Evolutionary conservation across 106 monocot species (phyloP).

Genomic region (Dendrobium nobile): DNA sequence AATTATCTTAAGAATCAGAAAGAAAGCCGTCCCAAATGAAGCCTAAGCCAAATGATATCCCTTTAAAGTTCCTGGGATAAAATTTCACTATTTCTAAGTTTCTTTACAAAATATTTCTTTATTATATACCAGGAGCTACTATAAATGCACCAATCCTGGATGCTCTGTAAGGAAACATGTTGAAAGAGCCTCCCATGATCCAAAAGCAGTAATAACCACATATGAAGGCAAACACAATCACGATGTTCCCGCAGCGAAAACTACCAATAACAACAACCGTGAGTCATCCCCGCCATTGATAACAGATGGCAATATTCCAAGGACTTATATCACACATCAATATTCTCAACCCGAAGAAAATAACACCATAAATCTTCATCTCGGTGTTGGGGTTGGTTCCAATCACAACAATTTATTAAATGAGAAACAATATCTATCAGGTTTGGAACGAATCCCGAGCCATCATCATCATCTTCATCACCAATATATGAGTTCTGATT

Average conservation of each 20-base stretch:
- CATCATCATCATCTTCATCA: conserved; percentile 5
- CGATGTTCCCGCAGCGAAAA: conserved; percentile 80
- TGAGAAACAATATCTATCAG: conserved; percentile 16
- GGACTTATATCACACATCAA: conserved; percentile 17
- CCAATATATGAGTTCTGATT: conserved; percentile 21
- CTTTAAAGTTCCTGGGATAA: background rate
- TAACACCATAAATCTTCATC: conserved; percentile 51
- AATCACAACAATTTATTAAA: conserved; percentile 15
- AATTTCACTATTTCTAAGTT: background rate
- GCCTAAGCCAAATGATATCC: no score
- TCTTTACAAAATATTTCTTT: background rate
- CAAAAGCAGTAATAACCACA: conserved; percentile 96
- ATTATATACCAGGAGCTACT: conserved; percentile 61
- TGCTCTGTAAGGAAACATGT: conserved; percentile 97
- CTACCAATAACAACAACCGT: conserved; percentile 27
- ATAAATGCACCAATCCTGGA: conserved; percentile 86
- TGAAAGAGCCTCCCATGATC: conserved; percentile 92
- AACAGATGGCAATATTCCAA: conserved; percentile 17
- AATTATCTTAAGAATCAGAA: no score
- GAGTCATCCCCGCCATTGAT: conserved; percentile 7
- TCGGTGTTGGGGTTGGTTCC: conserved; percentile 49
- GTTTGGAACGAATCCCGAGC: no score
- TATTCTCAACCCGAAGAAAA: conserved; percentile 37
- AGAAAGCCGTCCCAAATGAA: no score
- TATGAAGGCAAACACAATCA: conserved; percentile 99